These are phyloP conservation scores for Vigna radiata DNA, from an alignment of 306 rosid species.

Conservation along the genomic window DNA sequence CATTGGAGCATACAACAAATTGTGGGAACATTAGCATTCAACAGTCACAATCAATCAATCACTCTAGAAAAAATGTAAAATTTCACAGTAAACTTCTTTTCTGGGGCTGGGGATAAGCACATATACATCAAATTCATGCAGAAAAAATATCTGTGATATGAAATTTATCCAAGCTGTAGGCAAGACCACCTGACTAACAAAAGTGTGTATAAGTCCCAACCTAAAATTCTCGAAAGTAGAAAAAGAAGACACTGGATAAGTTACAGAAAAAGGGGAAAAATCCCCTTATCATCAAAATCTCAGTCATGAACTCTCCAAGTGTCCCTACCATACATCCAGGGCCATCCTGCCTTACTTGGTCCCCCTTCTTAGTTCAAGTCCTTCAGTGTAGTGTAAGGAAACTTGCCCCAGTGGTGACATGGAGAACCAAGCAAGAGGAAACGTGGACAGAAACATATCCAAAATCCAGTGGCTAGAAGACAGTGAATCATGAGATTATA, in stretches of 20 bases:
- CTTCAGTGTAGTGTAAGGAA: constrained; percentile 56
- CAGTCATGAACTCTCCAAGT: constrained; percentile 44
- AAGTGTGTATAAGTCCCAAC: constrained; percentile 36
- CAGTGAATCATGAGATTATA: constrained; percentile 63
- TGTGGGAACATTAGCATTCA: constrained; percentile 25
- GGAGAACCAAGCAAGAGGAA: constrained; percentile 72
- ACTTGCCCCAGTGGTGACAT: constrained; percentile 54
- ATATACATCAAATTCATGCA: constrained; percentile 28
- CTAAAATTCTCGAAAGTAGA: constrained; percentile 45
- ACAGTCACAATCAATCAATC: constrained; percentile 17
- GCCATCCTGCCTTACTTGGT: constrained; percentile 67
- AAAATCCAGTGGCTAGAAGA: constrained; percentile 44
- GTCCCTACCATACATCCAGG: constrained; percentile 61
- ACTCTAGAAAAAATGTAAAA: background rate
- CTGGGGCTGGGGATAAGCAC: background rate
- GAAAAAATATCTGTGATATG: constrained; percentile 11
- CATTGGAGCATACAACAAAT: constrained; percentile 3
- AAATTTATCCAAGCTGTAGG: constrained; percentile 31
- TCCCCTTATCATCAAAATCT: too few species aligned
- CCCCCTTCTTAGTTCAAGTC: constrained; percentile 71
- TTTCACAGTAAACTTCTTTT: background rate
- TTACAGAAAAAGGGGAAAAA: too few species aligned
- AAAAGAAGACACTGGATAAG: background rate
- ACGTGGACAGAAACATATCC: constrained; percentile 39
- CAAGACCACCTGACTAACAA: constrained; percentile 33